phyloP scores from a whole-genome alignment of 306 rosid species.

The Cicer yamashitae region DNA sequence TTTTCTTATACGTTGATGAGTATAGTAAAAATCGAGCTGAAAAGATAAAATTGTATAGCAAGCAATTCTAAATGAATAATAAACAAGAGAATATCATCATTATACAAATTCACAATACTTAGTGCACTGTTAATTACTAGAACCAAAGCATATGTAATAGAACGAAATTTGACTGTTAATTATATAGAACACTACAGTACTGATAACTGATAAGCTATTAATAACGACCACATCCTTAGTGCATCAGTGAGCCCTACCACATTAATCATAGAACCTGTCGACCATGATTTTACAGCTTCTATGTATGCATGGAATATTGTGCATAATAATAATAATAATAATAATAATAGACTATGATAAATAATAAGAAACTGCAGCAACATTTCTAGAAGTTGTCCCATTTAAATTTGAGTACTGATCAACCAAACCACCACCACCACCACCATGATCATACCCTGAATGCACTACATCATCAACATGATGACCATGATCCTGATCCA shows the following conservation, averaged over 20 bases:
- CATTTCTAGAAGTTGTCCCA: conserved; percentile 9
- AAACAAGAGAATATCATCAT: neutral
- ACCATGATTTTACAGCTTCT: neutral
- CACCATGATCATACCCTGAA: conserved; percentile 19
- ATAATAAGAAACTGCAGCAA: conserved; percentile 34
- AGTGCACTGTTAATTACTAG: too few species aligned
- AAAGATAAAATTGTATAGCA: neutral
- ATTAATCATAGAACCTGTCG: conserved; percentile 17
- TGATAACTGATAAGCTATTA: conserved; percentile 24
- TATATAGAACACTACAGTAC: conserved; percentile 3
- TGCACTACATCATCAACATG: neutral
- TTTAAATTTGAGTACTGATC: conserved; percentile 34
- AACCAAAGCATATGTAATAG: neutral
- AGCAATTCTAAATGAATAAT: neutral
- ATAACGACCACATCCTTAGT: conserved; percentile 21
- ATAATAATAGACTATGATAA: neutral
- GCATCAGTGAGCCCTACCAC: conserved; percentile 39
- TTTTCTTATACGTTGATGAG: neutral
- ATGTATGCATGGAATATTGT: neutral
- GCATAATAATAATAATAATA: neutral
- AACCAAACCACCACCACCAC: conserved; percentile 1
- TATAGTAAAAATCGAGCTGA: neutral
- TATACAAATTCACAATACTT: conserved; percentile 11
- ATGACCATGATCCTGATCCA: conserved; percentile 13
- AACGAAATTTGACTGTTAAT: conserved; percentile 17